A percentile compares a stretch with the other conserved stretches of the same genome.
These are phyloP conservation scores for Anisodus tanguticus DNA, from an alignment of 257 asterid genomes.

Conservation along the genomic window DNA sequence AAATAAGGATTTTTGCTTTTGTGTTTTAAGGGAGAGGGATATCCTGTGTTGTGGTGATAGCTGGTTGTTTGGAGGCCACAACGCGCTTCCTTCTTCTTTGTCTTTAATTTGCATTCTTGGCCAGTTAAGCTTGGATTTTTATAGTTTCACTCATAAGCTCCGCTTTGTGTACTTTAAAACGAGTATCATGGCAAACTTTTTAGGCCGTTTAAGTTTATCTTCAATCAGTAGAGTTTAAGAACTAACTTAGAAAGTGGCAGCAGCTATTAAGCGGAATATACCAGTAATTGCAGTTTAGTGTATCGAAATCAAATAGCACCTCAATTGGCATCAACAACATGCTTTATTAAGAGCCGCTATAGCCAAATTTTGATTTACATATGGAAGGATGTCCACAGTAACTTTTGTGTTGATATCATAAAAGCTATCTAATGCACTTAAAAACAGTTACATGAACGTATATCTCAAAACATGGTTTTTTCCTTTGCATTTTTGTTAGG, in stretches of 20 bases:
- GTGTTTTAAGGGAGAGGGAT: not conserved
- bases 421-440: not conserved
- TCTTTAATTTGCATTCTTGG: not conserved
- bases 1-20: not conserved
- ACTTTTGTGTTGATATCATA: not conserved
- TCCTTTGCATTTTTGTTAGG: not conserved
- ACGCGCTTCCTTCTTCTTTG: not conserved
- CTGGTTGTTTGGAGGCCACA: not conserved
- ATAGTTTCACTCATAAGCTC: not conserved
- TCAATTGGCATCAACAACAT: not conserved
- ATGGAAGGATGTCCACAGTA: not conserved
- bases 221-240: not conserved
- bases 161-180: constrained; percentile 3
- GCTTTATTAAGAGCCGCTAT: not conserved
- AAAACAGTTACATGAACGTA: not conserved
- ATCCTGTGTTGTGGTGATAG: not conserved
- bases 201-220: not conserved
- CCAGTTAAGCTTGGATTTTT: not conserved
- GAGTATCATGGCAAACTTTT: not conserved
- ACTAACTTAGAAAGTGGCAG: not conserved
- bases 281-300: not conserved
- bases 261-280: not conserved
- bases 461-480: not conserved
- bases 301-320: not conserved
- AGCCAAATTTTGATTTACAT: not conserved